Conservation (phyloP, 1,284 basidiomycete genomes). For the Grifola frondosa region DNA sequence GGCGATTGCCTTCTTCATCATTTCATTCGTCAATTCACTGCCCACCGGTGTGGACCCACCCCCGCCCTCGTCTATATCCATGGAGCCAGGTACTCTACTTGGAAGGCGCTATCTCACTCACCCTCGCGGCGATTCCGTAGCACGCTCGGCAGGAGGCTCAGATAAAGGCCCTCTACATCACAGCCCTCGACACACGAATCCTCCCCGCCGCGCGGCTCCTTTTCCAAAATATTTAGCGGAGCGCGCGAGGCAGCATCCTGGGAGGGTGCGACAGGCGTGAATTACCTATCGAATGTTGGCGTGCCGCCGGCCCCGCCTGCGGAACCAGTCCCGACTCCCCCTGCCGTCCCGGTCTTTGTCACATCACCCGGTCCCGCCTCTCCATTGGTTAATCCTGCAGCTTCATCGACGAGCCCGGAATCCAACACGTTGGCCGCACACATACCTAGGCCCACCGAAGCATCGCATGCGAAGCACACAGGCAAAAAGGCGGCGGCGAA, state of each 20-base stretch:
- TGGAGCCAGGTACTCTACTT: slow-evolving; percentile 16
- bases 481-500: no score
- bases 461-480: no score
- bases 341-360: neutral
- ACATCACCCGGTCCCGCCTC: no score
- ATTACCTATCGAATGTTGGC: slow-evolving; percentile 18
- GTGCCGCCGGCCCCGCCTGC: slow-evolving; percentile 7
- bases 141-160: no score
- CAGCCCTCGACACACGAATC: neutral
- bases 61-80: neutral
- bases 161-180: no score
- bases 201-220: slow-evolving; percentile 6
- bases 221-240: slow-evolving; percentile 17
- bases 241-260: slow-evolving; percentile 5
- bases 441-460: no score
- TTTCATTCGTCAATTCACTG: slow-evolving; percentile 3
- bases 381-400: no score
- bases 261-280: slow-evolving; percentile 7
- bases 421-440: no score
- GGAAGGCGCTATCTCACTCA: slow-evolving; percentile 21
- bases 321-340: slow-evolving; percentile 2
- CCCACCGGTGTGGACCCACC: slow-evolving; percentile 1
- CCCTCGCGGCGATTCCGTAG: slow-evolving; percentile 7
- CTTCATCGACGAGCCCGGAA: no score
- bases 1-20: slow-evolving; percentile 14